Base-by-base conservation (phyloP, 257 asterid genomes). In the Nicotiana tabacum region DNA sequence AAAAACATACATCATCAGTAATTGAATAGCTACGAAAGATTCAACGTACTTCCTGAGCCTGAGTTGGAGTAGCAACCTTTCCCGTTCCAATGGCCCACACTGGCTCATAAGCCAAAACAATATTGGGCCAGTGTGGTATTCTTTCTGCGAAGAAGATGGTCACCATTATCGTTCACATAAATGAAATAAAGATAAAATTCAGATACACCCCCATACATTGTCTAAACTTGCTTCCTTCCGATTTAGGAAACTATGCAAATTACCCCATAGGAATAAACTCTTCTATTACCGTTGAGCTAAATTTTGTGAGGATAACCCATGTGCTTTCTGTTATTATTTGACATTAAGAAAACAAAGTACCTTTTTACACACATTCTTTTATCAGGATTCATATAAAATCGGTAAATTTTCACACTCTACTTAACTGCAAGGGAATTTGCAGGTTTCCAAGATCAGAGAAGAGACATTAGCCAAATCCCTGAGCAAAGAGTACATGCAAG, bases 71-170 rank as follows among this genome's bases (percentile, higher is more conserved):
- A 67, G 91, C 91, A 81, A 89, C 90, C 84, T 85, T 87, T 68
- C 91, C 88, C 9, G 90, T 85, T 66, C 90, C 91, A 83, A 89
- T 87, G 60, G 91, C 91, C 91, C 91, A 89, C 67, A 89, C 91
- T 55, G 91, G 91, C 83, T 89, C 91, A 57, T 89, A 89, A 70
- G 89, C 91, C 76, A 89, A 85, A 77, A 87, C 88, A 62, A 89
- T n/a, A 55, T 85, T 82, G 80, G 88, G 60, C 90, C 91, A 89
- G 67, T 87, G 69, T 15, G 74, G 12, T n/a, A 82, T 67, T 82
- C 82, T 77, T 65, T 89, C 91, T 87, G 89, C 84, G 84, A 81
- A 29, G 53, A 32, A 16, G 55, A 77, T 78, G 37, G 67, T 30
- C 77, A 32, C 33, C 24, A 66, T 55, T 58, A 60, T 37, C 39